These are phyloP conservation scores for Sarocladium brachiariae DNA, from an alignment of 2,329 filamentous ascomycete genomes.

Conservation along the genomic window DNA sequence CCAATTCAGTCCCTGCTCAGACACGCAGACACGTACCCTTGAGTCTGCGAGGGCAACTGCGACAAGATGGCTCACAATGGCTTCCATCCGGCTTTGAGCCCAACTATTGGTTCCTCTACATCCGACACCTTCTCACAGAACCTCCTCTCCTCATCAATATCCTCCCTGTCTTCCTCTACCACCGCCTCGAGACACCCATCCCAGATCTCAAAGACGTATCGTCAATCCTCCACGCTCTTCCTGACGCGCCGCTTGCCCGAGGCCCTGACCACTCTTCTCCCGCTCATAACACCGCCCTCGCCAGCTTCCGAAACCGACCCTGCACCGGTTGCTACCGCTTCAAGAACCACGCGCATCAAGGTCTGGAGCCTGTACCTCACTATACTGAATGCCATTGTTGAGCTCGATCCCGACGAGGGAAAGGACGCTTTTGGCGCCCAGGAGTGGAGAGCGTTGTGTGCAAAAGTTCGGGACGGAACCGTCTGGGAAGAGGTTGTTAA, in stretches of 20 bases:
- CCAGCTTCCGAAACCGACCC: slow-evolving; percentile 42
- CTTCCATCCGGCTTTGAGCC: slow-evolving; percentile 37
- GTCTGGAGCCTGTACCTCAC: slow-evolving; percentile 97
- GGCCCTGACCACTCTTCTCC: slow-evolving; percentile 75
- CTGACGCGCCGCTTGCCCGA: slow-evolving; percentile 90
- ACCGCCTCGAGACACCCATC: slow-evolving; percentile 55
- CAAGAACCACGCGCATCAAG: slow-evolving; percentile 79
- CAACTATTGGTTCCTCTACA: slow-evolving; percentile 30
- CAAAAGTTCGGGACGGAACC: slow-evolving; percentile 78
- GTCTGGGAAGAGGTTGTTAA: slow-evolving; percentile 93
- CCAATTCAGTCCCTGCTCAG: background rate
- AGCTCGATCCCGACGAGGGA: slow-evolving; percentile 83
- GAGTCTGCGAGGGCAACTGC: slow-evolving; percentile 11
- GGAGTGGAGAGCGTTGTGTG: slow-evolving; percentile 75
- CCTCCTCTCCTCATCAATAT: slow-evolving; percentile 58
- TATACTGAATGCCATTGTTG: slow-evolving; percentile 82
- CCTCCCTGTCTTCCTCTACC: slow-evolving; percentile 56
- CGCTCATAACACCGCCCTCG: slow-evolving; percentile 61
- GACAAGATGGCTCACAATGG: slow-evolving; percentile 39
- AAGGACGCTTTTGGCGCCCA: slow-evolving; percentile 80
- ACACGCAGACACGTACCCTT: background rate
- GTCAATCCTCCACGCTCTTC: slow-evolving; percentile 89
- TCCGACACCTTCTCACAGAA: slow-evolving; percentile 41
- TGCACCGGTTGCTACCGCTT: slow-evolving; percentile 73
- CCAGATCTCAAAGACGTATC: slow-evolving; percentile 85